Evolutionary conservation across 805 yeast genomes (phyloP), one percentile per base, ranked within the genome.

Genomic region (Dipodascus geniculatus): DNA sequence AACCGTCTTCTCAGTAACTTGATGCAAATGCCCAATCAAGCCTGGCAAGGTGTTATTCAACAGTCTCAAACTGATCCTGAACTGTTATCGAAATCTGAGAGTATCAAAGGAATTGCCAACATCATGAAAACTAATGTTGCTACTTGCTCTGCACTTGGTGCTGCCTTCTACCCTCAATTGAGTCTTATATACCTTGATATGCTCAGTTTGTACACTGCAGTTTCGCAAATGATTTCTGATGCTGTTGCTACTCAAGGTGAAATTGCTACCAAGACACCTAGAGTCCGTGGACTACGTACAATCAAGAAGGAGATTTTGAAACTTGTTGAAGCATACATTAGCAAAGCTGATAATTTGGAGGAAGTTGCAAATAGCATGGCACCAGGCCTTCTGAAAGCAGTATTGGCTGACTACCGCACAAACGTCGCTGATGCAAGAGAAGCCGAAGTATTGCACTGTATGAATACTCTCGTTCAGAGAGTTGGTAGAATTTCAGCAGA

Each of bases 381-480:
- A 2, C 87, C 86, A 58, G 95, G 95, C 28, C 73, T 93, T 64
- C 79, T 93, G 57, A 77, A 77, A 48, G 87, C 97, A 0, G 90
- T 88, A 16, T 77, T 93, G 58, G 95, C 85, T 57, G 99, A 93
- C 68, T 93, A 93, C 71, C 81, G 80, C 63, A 73, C 81, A 17
- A 87, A 87, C 64, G 96, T 89, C 33, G 95, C 98, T 2, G 96
- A 89, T 72, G 96, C 97, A 8, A 83, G 98, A 66, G 99, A 93
- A 71, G 96, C 96, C 4, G 99, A 93, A 71, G 99, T 93, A 3
- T 77, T 93, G 68, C 87, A 86, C 70, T 90, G 98, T 77, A 83
- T 93, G 81, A 82, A 96, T 6, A 87, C 96, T 1, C 79, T 93
- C 54, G 95, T 93, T 23, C 74, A 81, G 24, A 85, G 88, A 65